Evolutionary conservation across 2,329 filamentous ascomycete genomes (phyloP).

Genomic region (Paraphaeosphaeria minitans): DNA sequence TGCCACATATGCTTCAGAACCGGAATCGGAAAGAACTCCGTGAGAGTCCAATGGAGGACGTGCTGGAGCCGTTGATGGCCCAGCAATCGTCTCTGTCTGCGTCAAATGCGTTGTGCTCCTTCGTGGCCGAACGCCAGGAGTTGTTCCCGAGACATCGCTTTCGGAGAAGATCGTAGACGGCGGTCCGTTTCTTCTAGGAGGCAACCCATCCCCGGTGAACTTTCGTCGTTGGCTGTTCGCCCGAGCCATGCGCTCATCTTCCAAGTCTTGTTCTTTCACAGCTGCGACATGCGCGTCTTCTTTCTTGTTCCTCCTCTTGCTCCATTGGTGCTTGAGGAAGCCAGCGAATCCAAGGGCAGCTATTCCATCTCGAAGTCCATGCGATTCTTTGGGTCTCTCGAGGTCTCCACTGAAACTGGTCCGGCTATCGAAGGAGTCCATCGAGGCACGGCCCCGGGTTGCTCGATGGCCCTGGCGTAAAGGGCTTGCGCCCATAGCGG

Average conservation of each 20-base stretch:
- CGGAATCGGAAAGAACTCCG: conserved; percentile 49
- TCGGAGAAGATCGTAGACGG: conserved; percentile 52
- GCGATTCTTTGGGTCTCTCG: conserved; percentile 33
- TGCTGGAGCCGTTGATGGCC: conserved; percentile 41
- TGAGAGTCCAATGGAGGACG: conserved; percentile 41
- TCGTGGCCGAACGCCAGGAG: conserved; percentile 46
- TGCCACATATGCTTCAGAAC: conserved; percentile 46
- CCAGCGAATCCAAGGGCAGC: conserved; percentile 51
- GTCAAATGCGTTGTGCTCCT: conserved; percentile 26
- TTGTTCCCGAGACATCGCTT: conserved; percentile 50
- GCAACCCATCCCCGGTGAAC: conserved; percentile 70
- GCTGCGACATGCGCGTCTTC: conserved; percentile 66
- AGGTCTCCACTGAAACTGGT: conserved; percentile 44
- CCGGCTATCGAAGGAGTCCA: conserved; percentile 50
- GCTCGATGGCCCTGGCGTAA: conserved; percentile 36
- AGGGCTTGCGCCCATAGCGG: conserved; percentile 56
- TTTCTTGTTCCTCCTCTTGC: conserved; percentile 60
- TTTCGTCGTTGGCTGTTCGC: conserved; percentile 61
- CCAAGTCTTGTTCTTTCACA: conserved; percentile 56
- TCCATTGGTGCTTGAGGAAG: conserved; percentile 51
- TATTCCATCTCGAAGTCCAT: conserved; percentile 54
- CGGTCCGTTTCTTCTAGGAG: conserved; percentile 36
- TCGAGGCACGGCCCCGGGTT: conserved; percentile 44
- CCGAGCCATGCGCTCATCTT: conserved; percentile 59
- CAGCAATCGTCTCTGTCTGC: conserved; percentile 28